Evolutionary conservation across 2,329 filamentous ascomycete genomes (phyloP).

Genomic region (Scytalidium sp.): DNA sequence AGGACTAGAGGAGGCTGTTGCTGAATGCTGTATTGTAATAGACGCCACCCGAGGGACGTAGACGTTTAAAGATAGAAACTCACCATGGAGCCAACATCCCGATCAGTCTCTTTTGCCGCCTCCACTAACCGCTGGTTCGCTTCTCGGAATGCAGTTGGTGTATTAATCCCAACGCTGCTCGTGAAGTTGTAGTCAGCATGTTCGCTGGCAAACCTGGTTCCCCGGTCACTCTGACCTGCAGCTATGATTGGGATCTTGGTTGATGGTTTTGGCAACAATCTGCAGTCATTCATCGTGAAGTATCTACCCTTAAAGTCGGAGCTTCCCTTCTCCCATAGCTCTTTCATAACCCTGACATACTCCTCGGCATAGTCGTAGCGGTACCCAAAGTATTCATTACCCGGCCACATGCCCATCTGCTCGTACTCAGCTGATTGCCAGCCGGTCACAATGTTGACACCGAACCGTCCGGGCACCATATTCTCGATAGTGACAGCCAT

Average conservation of each 20-base stretch:
- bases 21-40: too few species aligned
- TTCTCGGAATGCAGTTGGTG: conserved; percentile 22
- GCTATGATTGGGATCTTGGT: conserved; percentile 28
- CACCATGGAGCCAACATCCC: conserved; percentile 31
- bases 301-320: conserved; percentile 31
- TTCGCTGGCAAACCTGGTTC: conserved; percentile 29
- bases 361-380: conserved; percentile 32
- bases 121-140: conserved; percentile 26
- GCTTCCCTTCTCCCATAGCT: conserved; percentile 29
- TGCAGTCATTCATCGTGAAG: conserved; percentile 32
- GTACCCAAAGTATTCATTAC: conserved; percentile 27
- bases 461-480: conserved; percentile 29
- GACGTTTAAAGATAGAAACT: too few species aligned
- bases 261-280: conserved; percentile 22
- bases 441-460: conserved; percentile 32
- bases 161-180: conserved; percentile 29
- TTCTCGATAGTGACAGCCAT: conserved; percentile 30
- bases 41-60: too few species aligned
- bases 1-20: too few species aligned
- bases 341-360: conserved; percentile 31
- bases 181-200: conserved; percentile 32
- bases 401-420: conserved; percentile 32
- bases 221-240: conserved; percentile 29
- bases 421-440: conserved; percentile 31
- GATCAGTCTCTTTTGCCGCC: conserved; percentile 22